These are phyloP conservation scores for Combretum micranthum DNA, from an alignment of 345 rosid species.

Conservation along the genomic window DNA sequence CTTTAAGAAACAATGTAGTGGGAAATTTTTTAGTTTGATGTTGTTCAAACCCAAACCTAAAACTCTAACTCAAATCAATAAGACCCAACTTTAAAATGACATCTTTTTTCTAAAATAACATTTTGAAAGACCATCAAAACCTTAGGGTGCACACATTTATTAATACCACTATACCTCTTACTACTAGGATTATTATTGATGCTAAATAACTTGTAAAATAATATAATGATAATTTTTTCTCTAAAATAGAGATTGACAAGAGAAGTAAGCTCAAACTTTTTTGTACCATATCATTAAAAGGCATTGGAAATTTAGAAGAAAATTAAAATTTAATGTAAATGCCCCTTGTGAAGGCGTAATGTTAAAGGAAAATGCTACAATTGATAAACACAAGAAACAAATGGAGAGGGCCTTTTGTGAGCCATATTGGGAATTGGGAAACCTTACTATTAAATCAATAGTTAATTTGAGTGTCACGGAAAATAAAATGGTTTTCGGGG, in stretches of 20 bases:
- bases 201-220: slow-evolving; percentile 65
- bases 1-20: slow-evolving; percentile 81
- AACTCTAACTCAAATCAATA: slow-evolving; percentile 41
- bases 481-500: slow-evolving; percentile 28
- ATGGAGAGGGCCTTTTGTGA: slow-evolving; percentile 64
- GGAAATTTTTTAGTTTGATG: slow-evolving; percentile 86
- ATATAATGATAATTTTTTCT: slow-evolving; percentile 22
- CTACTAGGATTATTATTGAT: slow-evolving; percentile 64
- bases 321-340: slow-evolving; percentile 14
- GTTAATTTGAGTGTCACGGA: slow-evolving; percentile 33
- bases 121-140: slow-evolving; percentile 46
- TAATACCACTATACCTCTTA: slow-evolving; percentile 41
- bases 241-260: slow-evolving; percentile 18
- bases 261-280: slow-evolving; percentile 42
- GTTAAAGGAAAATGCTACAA: slow-evolving; percentile 47
- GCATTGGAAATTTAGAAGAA: slow-evolving; percentile 8
- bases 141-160: slow-evolving; percentile 25
- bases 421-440: slow-evolving; percentile 60
- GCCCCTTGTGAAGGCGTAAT: slow-evolving; percentile 55
- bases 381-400: slow-evolving; percentile 50
- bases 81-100: slow-evolving; percentile 64
- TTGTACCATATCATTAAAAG: slow-evolving; percentile 43
- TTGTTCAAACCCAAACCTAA: slow-evolving; percentile 37
- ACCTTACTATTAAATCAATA: slow-evolving; percentile 31
- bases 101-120: slow-evolving; percentile 41